A percentile compares a stretch with the other conserved stretches of the same genome.
Conservation (phyloP, 1,139 yeast species). For the Candida buenavistaensis region DNA sequence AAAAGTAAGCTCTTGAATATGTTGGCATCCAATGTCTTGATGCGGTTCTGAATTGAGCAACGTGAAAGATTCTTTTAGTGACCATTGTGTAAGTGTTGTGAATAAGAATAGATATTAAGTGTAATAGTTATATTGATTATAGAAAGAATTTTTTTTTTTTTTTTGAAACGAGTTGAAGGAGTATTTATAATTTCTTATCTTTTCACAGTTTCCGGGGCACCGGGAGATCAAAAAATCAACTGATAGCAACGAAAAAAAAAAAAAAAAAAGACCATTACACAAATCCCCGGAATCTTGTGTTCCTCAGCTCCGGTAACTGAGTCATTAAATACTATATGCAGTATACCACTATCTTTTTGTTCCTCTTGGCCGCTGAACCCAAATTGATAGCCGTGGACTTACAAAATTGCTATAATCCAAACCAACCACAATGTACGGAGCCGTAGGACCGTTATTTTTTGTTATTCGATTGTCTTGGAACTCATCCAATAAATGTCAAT, state of each 20-base stretch:
- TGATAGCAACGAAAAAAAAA: too few species aligned
- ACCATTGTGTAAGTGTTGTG: slow-evolving; percentile 22
- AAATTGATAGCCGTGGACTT: too few species aligned
- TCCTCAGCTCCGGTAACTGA: background rate
- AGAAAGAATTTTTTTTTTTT: too few species aligned
- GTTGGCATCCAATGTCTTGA: slow-evolving; percentile 47
- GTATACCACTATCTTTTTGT: background rate
- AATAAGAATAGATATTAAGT: slow-evolving; percentile 2
- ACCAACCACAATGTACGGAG: too few species aligned
- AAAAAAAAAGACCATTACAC: background rate
- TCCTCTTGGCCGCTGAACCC: background rate
- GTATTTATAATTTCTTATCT: background rate
- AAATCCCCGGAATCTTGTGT: background rate
- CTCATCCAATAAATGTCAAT: too few species aligned
- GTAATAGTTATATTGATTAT: too few species aligned
- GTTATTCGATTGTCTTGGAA: too few species aligned
- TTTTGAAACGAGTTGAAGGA: too few species aligned
- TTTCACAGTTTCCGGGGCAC: too few species aligned
- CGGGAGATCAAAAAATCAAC: too few species aligned
- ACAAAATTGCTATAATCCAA: too few species aligned
- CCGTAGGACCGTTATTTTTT: too few species aligned
- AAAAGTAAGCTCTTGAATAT: slow-evolving; percentile 24
- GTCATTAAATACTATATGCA: background rate
- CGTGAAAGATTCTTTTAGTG: slow-evolving; percentile 33
- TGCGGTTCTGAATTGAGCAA: slow-evolving; percentile 43